A percentile compares a stretch with the other conserved stretches of the same genome.
Evolutionary conservation across 371 early-diverging fungal species (phyloP).

Genomic region (Thermomucor indicae-seudaticae): DNA sequence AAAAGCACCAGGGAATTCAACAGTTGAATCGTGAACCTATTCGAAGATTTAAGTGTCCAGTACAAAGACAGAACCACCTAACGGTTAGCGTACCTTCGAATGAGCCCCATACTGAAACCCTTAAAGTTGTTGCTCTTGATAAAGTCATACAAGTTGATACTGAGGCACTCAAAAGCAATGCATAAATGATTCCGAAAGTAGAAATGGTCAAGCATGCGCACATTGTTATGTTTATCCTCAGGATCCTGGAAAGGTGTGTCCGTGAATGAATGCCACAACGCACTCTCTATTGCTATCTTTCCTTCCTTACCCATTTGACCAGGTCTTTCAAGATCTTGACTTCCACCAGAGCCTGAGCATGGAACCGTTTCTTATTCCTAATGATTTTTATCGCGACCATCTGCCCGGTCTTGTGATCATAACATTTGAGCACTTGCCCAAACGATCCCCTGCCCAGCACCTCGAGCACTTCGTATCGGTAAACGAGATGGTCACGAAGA

Average conservation of each 20-base stretch:
- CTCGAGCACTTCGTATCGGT: constrained; percentile 79
- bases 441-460: constrained; percentile 89
- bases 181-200: constrained; percentile 93
- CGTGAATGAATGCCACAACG: not conserved
- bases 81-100: constrained; percentile 48
- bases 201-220: constrained; percentile 90
- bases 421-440: constrained; percentile 86
- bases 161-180: constrained; percentile 93
- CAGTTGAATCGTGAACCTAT: constrained; percentile 78
- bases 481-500: constrained; percentile 72
- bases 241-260: constrained; percentile 61
- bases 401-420: constrained; percentile 70
- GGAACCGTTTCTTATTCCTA: constrained; percentile 84
- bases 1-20: constrained; percentile 76
- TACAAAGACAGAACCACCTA: not conserved
- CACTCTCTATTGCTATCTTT: not conserved
- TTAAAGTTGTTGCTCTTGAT: constrained; percentile 89
- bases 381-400: constrained; percentile 90
- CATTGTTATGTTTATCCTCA: constrained; percentile 70
- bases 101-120: constrained; percentile 81
- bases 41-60: not conserved
- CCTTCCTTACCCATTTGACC: constrained; percentile 26
- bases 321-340: constrained; percentile 74
- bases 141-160: constrained; percentile 96
- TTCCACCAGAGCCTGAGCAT: constrained; percentile 84